Evolutionary conservation across 805 yeast genomes (phyloP).

Genomic region (Starmerella floris): DNA sequence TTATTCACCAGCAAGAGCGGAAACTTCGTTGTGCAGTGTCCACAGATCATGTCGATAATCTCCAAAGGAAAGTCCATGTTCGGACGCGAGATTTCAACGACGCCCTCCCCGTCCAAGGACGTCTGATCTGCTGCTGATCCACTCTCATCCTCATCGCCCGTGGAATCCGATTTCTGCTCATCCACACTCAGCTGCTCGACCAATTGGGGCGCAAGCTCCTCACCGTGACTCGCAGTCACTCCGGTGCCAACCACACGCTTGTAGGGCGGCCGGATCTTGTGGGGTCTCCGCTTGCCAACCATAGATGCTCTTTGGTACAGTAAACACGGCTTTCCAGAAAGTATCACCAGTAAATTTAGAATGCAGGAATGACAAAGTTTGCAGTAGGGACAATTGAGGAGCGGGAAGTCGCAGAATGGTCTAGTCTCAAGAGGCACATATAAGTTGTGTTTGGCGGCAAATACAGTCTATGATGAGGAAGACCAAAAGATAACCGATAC

Average conservation of each 20-base stretch:
- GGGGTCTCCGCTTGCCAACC: conserved; percentile 82
- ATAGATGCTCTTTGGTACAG: conserved; percentile 28
- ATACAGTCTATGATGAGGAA: no score
- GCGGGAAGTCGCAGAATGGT: no score
- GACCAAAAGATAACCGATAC: no score
- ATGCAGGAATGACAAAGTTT: no score
- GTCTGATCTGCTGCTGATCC: background rate
- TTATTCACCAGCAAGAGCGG: conserved; percentile 46
- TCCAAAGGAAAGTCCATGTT: conserved; percentile 35
- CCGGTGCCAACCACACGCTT: conserved; percentile 45
- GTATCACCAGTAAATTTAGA: no score
- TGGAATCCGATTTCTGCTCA: background rate
- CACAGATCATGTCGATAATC: conserved; percentile 33
- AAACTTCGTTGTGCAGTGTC: conserved; percentile 26
- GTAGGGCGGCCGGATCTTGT: conserved; percentile 68
- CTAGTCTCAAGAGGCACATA: no score
- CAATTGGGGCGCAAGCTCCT: background rate
- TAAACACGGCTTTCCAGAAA: no score
- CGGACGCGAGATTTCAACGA: background rate
- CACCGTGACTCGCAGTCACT: conserved; percentile 9
- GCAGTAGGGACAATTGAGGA: no score
- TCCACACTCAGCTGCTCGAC: background rate
- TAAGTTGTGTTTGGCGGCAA: no score
- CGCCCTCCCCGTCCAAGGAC: background rate
- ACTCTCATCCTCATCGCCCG: background rate